These are phyloP conservation scores for Coemansia sp. DNA, from an alignment of 192 early-diverging fungal genomes.

Conservation along the genomic window DNA sequence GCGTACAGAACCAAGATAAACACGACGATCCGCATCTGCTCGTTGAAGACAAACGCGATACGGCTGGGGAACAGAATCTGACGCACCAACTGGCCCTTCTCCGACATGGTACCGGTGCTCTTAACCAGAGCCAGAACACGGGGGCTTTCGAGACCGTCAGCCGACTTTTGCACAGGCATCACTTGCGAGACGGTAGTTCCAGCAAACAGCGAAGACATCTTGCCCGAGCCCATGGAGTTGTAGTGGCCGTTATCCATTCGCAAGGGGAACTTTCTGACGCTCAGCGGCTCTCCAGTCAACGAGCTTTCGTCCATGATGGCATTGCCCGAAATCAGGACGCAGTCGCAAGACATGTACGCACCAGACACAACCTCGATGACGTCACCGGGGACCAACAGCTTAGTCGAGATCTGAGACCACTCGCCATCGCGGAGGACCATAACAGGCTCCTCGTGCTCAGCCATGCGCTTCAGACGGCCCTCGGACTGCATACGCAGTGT, in stretches of 20 bases:
- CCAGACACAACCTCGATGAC: conserved; percentile 47
- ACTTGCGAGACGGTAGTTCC: conserved; percentile 63
- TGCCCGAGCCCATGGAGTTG: conserved; percentile 36
- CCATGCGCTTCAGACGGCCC: conserved; percentile 54
- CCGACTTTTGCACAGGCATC: conserved; percentile 14
- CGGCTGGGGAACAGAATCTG: conserved; percentile 61
- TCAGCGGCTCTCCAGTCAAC: conserved; percentile 72
- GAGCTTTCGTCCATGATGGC: conserved; percentile 68
- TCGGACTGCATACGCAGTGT: conserved; percentile 49
- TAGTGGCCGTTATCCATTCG: conserved; percentile 53
- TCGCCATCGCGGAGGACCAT: conserved; percentile 56
- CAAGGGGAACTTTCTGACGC: conserved; percentile 67
- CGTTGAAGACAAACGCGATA: conserved; percentile 61
- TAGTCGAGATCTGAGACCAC: conserved; percentile 56
- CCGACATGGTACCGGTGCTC: conserved; percentile 52
- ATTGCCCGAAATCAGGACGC: conserved; percentile 60
- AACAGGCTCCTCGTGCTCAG: conserved; percentile 44
- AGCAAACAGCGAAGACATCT: conserved; percentile 63
- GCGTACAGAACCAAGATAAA: conserved; percentile 55
- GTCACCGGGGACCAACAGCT: conserved; percentile 63
- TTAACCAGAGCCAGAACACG: conserved; percentile 13
- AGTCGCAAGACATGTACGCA: conserved; percentile 59
- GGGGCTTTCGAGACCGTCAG: conserved; percentile 34
- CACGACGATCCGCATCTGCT: conserved; percentile 62
- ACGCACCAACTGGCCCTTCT: conserved; percentile 59